Base-by-base conservation (phyloP, 1,284 basidiomycete genomes). In the Ustilago loliicola region DNA sequence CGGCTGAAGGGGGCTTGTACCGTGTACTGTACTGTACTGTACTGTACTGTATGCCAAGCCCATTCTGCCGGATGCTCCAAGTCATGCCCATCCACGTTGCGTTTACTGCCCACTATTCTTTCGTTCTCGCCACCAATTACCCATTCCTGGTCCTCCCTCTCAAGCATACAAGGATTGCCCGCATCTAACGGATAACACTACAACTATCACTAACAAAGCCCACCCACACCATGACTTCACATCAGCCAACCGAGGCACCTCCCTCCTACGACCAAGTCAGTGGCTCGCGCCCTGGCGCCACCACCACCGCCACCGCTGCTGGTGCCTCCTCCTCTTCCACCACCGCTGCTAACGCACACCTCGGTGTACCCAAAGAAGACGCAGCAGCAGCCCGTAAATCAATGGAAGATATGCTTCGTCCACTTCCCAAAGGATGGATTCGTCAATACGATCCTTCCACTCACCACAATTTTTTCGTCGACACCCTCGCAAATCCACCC, bases 401-500 rank as follows among this genome's bases (percentile, higher is more conserved):
- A 25, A 67, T 78, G 71, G 71, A 78, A n/a, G 76, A 78, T 55
- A 73, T 78, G 71, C 63, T 78, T 4, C 76, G 76, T n/a, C 79
- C 81, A 4, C 68, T 80, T 9, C 81, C 82, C 34, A 65, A 77
- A 32, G 80, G 80, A 3, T 83, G 83, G 83, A 75, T 85, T 34
- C 80, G 82, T 40, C 82, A 85, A 29, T 85, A 77, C 68, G 83
- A 85, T 53, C 71, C 76, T 13, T 55, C 66, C 7, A 62, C 67
- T 17, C 71, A 77, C 15, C 80, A 81, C 70, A 75, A 79, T 54
- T 85, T 85, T 50, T 85, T 80, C 59, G 83, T 85, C 45, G 83
- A 85, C 50, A 86, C 86, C 3, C 77, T 59, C 9, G 80, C 82
- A 1, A 76, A 61, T 7, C 86, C 86, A 3, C 83, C 86, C 17